These are phyloP conservation scores for Paramecium octaurelia DNA, from an alignment of 73 alveolate species.

Conservation along the genomic window DNA sequence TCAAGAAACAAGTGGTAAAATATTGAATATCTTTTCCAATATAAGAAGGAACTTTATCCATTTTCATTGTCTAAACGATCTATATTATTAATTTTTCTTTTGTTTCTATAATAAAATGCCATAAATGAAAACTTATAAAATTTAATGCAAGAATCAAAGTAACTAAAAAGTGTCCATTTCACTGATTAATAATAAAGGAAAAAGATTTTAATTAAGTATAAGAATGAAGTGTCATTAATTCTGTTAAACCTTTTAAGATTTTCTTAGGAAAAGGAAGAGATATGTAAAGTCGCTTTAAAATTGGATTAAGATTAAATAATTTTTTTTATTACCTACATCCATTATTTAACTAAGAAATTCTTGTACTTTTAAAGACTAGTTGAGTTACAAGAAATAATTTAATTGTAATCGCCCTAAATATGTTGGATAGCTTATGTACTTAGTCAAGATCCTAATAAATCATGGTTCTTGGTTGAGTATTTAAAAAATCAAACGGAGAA, in stretches of 20 bases:
- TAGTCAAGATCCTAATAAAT: not conserved
- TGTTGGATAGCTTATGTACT: slow-evolving; percentile 6
- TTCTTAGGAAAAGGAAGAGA: not conserved
- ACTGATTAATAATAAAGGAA: not conserved
- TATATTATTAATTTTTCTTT: not conserved
- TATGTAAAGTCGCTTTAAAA: not conserved
- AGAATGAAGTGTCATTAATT: not conserved
- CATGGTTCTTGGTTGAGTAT: not conserved
- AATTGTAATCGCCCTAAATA: not conserved
- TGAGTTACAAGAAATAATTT: not conserved
- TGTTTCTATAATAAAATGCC: not conserved
- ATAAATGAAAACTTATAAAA: not conserved
- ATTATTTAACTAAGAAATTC: not conserved
- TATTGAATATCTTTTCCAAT: not conserved
- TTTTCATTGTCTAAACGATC: slow-evolving; percentile 2
- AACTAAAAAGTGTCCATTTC: not conserved
- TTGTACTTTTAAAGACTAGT: not conserved
- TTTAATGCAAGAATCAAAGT: not conserved
- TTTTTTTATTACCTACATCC: not conserved
- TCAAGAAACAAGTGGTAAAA: not conserved
- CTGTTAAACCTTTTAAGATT: not conserved
- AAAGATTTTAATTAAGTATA: not conserved
- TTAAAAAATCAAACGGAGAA: not conserved
- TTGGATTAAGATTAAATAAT: not conserved
- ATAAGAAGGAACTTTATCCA: not conserved